Evolutionary conservation across 345 rosid genomes (phyloP), one percentile per base, ranked within the genome.

Genomic region (Angophora floribunda): DNA sequence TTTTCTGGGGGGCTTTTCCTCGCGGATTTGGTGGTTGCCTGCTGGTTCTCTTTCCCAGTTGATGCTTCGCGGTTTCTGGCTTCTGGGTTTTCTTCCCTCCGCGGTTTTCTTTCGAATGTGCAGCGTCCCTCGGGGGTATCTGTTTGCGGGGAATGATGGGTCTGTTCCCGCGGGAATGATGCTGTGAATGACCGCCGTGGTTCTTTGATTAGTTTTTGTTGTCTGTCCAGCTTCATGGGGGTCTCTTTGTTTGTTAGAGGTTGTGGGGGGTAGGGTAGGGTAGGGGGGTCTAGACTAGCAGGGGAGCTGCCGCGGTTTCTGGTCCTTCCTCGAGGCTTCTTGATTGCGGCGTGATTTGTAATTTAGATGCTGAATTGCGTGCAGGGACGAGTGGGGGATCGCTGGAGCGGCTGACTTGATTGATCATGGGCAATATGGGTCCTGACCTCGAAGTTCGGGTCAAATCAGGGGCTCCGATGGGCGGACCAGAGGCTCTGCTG

Each of bases 371-470:
- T 41, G 84, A 36, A 75, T 75, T 75, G 84, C 21, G 67, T 41
- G 84, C 84, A 75, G 84, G 84, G 12, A 10, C 49, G 22, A 70
- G 49, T 0, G 84, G 22, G 84, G 49, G 84, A 41, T 75, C 22
- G 14, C 84, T 19, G 9, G 84, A 75, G 84, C 84, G 10, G 49
- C 44, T 41, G 84, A 41, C 84, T 75, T 75, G 84, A 75, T 19
- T 10, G 84, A 75, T 19, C 6, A 75, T 75, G 84, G 84, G 28
- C 84, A 14, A 41, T 12, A 91, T 94, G 95, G 94, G 89, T 24
- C 93, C 92, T 57, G 93, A 89, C 10, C 82, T 93, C 90, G 95
- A 92, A 88, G 30, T 79, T 59, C 91, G 91, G 85, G 91, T 47
- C 88, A 91, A 91, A 45, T 36, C 44, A 6, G 87, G 53, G 87